Evolutionary conservation across 345 rosid species (phyloP), one percentile per base, ranked within the genome.

Genomic region (Acer negundo): DNA sequence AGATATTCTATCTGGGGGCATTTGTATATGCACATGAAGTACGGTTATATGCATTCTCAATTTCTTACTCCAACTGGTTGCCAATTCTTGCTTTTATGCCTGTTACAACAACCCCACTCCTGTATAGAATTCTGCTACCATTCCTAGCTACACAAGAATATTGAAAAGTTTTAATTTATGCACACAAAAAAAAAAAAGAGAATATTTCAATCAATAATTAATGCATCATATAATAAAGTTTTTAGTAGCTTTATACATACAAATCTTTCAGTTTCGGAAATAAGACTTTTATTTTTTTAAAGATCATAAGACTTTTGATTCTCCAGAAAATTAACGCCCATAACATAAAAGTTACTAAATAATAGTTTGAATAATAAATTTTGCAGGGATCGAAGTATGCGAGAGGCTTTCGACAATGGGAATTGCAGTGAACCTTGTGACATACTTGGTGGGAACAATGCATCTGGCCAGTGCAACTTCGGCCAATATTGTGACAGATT

Each of bases 381-480:
- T 66, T 62, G 9, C 82, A 89, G 91, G 88, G 69, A 86, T 86
- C 26, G 93, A 91, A 80, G 38, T 91, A 80, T 79, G 86, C 46
- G 92, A 91, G 86, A 85, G 94, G 84, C 88, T 91, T 15, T 85
- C 94, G 67, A 87, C 91, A 3, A 89, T 91, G 90, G 90, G 89
- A 68, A 91, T 91, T 68, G 89, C 89, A 0, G 91, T 89, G 23
- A 91, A 89, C 82, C 79, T 89, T 42, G 93, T 91, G 82, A 89
- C 91, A 12, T 91, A 87, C 72, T 76, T 89, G 81, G 81, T 61
- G 8, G 89, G 88, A n/a, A 87, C 88, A 38, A 84, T 89, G 91
- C 93, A 86, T 81, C 84, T 87, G 13, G 73, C 91, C 1, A 91
- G 90, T 82, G 75, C 93, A 59, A 80, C 87, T 49, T 89, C 95